Evolutionary conservation across 2,329 filamentous ascomycete species (phyloP).

Genomic region (Fusarium sulawesiense): DNA sequence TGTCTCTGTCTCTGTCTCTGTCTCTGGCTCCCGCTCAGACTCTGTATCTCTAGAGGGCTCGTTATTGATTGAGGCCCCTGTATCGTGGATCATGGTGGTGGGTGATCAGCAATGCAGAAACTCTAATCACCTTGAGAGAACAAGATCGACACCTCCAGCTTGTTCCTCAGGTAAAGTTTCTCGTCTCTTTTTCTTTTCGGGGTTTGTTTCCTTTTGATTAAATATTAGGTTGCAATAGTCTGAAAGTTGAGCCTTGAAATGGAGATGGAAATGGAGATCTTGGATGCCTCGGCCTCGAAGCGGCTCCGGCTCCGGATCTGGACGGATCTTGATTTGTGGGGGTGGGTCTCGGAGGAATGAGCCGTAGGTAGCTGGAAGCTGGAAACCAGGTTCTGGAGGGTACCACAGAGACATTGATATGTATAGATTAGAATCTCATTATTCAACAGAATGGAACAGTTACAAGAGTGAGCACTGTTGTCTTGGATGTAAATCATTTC

Average conservation of each 20-base stretch:
- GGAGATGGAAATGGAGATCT: neutral
- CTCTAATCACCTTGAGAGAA: conserved; percentile 16
- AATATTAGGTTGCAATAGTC: neutral
- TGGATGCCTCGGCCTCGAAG: conserved; percentile 29
- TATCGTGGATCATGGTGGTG: conserved; percentile 38
- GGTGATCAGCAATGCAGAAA: conserved; percentile 20
- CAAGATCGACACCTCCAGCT: conserved; percentile 15
- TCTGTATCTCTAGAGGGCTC: conserved; percentile 19
- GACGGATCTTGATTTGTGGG: conserved; percentile 36
- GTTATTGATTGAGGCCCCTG: conserved; percentile 19
- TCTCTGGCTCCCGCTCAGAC: neutral
- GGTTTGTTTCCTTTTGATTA: neutral
- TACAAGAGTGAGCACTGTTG: neutral
- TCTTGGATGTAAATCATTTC: neutral
- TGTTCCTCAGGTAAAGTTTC: conserved; percentile 9
- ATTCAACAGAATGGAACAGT: neutral
- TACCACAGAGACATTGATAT: neutral
- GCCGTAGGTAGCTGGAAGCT: neutral
- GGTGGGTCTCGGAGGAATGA: conserved; percentile 29
- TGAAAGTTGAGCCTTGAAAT: conserved; percentile 8
- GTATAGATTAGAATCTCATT: neutral
- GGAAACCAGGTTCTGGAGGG: neutral
- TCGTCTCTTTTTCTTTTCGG: neutral
- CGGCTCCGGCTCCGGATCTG: conserved; percentile 36
- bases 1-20: neutral